Percentiles rank a stretch among this genome's conserved stretches.
phyloP scores from a whole-genome alignment of 208 protist genomes.

The Acanthamoeba healyi region DNA sequence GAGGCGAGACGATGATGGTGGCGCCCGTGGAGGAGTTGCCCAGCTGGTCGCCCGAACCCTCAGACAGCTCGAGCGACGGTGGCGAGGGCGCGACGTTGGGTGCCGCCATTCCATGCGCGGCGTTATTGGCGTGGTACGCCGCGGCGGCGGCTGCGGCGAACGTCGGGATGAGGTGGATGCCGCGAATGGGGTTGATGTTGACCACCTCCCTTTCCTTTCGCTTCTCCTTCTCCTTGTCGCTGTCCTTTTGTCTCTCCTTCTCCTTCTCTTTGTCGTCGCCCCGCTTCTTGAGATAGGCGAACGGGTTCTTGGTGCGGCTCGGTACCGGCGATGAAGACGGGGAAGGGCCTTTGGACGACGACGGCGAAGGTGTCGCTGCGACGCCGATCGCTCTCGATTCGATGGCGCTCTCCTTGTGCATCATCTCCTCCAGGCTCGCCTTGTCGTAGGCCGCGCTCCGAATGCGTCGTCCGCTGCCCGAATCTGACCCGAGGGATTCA shows the following conservation, averaged over 20 bases:
- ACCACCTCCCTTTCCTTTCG: neutral
- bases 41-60: neutral
- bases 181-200: conserved; percentile 22
- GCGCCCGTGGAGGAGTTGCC: neutral
- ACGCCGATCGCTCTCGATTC: neutral
- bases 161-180: conserved; percentile 12
- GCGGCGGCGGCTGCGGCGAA: neutral
- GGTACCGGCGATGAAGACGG: neutral
- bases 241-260: neutral
- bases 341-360: neutral
- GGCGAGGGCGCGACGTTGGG: neutral
- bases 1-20: neutral
- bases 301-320: conserved; percentile 25
- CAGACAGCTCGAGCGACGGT: neutral
- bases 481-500: neutral
- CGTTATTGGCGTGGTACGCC: neutral
- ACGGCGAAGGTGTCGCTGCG: neutral
- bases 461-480: neutral
- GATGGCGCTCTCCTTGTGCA: neutral
- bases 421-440: neutral
- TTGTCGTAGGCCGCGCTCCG: neutral
- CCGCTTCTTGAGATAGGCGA: conserved; percentile 18
- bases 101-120: neutral
- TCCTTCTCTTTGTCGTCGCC: neutral
- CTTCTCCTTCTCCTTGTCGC: neutral